Evolutionary conservation across 2,329 filamentous ascomycete genomes (phyloP), one percentile per base, ranked within the genome.

Genomic region (Diplodia mutila): DNA sequence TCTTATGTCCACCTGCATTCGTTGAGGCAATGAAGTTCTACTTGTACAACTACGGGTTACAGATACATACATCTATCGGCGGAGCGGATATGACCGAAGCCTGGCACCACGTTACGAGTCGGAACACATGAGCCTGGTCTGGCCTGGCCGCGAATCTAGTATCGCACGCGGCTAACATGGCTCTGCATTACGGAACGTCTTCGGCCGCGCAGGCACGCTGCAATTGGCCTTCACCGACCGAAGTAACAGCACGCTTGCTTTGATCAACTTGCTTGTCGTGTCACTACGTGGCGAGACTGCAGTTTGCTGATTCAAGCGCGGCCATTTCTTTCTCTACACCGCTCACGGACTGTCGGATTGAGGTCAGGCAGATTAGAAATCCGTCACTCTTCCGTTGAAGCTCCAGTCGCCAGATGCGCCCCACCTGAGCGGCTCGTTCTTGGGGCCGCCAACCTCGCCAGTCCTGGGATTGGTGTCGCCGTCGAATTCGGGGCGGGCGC

Each of bases 341-440:
- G n/a, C 59, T 25, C 8, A 11, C 48, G 23, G 21, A 37, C 23
- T 37, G 11, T 12, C 12, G 21, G 27, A 7, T 6, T 51, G 29
- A 27, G n/a, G 57, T 16, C 25, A 9, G 42, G 16, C 57, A 3
- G 46, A n/a, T 63, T 32, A 79, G 67, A 99, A 99, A 80, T 99
- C 95, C 27, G 94, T 98, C 66, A 96, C 94, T 70, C 94, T 85
- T 55, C 95, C 95, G 79, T 97, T 97, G 79, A 92, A 99, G 78
- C 93, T 97, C 91, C 94, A 99, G 77, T 91, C 89, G 0, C 92
- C 90, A 0, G 74, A 77, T 21, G 85, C 83, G 0, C 93, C 93
- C 94, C 94, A 97, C 73, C 94, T 83, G 76, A 98, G 76, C 63
- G 95, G 95, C 80, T 99, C 94, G 76, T 97, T 98, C 88, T 98